Evolutionary conservation across 345 rosid genomes (phyloP).

Genomic region (Heritiera littoralis): DNA sequence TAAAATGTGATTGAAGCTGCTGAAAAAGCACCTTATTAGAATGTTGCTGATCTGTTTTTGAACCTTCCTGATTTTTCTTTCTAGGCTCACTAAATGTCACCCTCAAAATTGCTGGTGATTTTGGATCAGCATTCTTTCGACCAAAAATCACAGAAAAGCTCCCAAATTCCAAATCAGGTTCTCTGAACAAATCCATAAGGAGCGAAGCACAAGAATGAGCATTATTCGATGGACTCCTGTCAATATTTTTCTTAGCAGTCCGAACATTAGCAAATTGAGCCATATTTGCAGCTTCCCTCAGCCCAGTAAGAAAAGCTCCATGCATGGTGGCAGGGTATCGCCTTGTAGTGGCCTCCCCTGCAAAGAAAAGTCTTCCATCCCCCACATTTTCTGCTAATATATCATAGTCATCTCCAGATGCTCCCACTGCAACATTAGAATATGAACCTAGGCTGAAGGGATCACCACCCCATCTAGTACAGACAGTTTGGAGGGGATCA

Average conservation of each 20-base stretch:
- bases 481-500: slow-evolving; percentile 93
- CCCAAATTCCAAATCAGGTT: slow-evolving; percentile 94
- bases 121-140: slow-evolving; percentile 66
- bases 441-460: slow-evolving; percentile 93
- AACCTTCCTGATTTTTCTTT: slow-evolving; percentile 63
- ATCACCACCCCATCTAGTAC: slow-evolving; percentile 99
- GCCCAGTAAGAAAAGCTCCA: slow-evolving; percentile 95
- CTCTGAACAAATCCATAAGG: slow-evolving; percentile 90
- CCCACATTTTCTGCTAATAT: slow-evolving; percentile 97
- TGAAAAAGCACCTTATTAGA: slow-evolving; percentile 90
- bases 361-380: slow-evolving; percentile 97
- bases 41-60: slow-evolving; percentile 67
- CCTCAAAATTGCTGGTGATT: slow-evolving; percentile 81
- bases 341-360: slow-evolving; percentile 96
- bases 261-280: slow-evolving; percentile 65
- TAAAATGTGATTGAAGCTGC: slow-evolving; percentile 96
- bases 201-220: slow-evolving; percentile 76
- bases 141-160: slow-evolving; percentile 80
- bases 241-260: slow-evolving; percentile 54
- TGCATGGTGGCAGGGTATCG: slow-evolving; percentile 99
- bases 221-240: slow-evolving; percentile 67
- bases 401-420: slow-evolving; percentile 98
- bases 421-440: slow-evolving; percentile 99
- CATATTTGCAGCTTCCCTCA: slow-evolving; percentile 96
- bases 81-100: slow-evolving; percentile 70